Conservation (phyloP, 2,329 filamentous ascomycete species). For the Ophiosphaerella korrae region DNA sequence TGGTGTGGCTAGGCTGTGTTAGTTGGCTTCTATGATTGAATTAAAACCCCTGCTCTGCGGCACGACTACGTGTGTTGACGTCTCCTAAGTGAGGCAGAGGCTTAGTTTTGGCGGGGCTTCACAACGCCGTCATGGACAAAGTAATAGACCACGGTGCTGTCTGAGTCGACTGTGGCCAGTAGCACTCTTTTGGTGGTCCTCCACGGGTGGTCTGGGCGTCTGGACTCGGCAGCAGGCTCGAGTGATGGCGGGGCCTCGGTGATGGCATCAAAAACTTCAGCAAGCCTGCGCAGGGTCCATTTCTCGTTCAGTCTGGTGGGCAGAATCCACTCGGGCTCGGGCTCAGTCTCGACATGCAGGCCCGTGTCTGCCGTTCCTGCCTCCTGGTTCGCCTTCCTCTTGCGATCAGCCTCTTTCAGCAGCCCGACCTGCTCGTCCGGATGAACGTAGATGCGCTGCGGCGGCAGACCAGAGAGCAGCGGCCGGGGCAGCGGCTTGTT, state of each 20-base stretch:
- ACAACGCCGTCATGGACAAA: conserved; percentile 85
- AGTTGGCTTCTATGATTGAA: conserved; percentile 1
- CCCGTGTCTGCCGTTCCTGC: conserved; percentile 42
- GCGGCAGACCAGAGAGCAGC: conserved; percentile 74
- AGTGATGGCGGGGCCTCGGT: conserved; percentile 49
- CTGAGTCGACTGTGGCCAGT: conserved; percentile 76
- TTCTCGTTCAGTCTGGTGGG: conserved; percentile 75
- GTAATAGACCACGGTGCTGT: conserved; percentile 85
- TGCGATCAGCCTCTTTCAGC: conserved; percentile 62
- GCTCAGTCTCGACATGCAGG: conserved; percentile 50
- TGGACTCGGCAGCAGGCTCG: conserved; percentile 19
- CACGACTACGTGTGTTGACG: not conserved
- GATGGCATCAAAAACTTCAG: conserved; percentile 69
- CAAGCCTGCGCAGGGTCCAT: conserved; percentile 70
- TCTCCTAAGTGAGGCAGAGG: not conserved
- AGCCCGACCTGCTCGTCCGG: conserved; percentile 81
- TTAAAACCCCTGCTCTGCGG: not conserved
- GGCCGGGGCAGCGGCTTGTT: conserved; percentile 59
- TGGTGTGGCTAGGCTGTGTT: conserved; percentile 12
- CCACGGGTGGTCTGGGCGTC: conserved; percentile 45
- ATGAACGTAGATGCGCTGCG: conserved; percentile 75
- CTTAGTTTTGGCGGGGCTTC: conserved; percentile 79
- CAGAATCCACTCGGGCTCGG: conserved; percentile 72
- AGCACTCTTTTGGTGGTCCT: conserved; percentile 67
- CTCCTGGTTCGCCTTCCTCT: conserved; percentile 48